Conservation (phyloP, 345 rosid genomes). For the Sisymbrium altissimum region DNA sequence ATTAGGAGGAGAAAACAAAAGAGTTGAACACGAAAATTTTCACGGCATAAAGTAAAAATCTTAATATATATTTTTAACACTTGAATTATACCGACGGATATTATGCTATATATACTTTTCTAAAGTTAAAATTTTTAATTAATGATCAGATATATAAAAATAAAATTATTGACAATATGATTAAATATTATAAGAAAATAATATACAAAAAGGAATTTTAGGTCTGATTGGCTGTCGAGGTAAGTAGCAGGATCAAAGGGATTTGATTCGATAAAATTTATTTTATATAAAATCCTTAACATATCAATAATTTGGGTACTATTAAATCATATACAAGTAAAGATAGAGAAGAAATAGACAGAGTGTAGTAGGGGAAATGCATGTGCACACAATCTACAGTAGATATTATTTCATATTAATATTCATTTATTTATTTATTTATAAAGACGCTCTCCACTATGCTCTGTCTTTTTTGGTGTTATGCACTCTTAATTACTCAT, state of each 20-base stretch:
- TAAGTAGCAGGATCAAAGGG: constrained; percentile 34
- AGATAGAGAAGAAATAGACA: constrained; percentile 31
- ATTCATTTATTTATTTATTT: not conserved
- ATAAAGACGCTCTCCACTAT: constrained; percentile 50
- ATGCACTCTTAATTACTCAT: constrained; percentile 37
- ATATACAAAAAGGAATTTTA: constrained; percentile 6
- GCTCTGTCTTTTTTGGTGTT: constrained; percentile 43
- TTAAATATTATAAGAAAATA: not conserved
- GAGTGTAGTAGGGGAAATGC: constrained; percentile 39
- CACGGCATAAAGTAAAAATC: not conserved
- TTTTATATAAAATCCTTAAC: constrained; percentile 23
- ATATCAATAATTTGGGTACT: constrained; percentile 27
- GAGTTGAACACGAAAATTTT: no score
- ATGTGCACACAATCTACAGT: constrained; percentile 75
- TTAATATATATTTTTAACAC: not conserved
- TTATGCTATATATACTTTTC: not conserved
- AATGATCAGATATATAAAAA: not conserved
- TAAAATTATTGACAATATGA: not conserved
- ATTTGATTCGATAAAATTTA: constrained; percentile 32
- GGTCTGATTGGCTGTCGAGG: constrained; percentile 33
- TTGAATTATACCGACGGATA: not conserved
- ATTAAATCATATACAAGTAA: constrained; percentile 23
- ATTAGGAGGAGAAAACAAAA: no score
- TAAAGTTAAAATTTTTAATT: not conserved
- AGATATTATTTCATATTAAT: constrained; percentile 41